Evolutionary conservation across 305 asterid genomes (phyloP).

Genomic region (Fraxinus albicans): DNA sequence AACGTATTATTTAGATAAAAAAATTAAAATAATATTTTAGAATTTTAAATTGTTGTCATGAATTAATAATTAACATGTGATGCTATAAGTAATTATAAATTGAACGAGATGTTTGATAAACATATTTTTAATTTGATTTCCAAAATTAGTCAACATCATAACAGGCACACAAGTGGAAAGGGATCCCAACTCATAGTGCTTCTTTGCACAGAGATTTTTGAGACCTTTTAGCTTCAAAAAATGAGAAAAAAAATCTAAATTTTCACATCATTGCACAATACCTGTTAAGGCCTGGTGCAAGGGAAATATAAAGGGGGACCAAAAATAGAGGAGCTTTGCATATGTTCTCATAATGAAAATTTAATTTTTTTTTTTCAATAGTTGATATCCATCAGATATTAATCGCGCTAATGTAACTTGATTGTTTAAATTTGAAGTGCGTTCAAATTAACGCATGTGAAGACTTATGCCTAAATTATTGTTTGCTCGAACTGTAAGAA

Average conservation of each 20-base stretch:
- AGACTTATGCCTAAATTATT: background rate
- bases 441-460: background rate
- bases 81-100: background rate
- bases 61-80: background rate
- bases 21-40: background rate
- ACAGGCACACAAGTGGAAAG: background rate
- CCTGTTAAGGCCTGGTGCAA: constrained; percentile 12
- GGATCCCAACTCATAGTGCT: constrained; percentile 21
- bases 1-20: background rate
- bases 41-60: background rate
- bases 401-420: constrained; percentile 10
- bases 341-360: constrained; percentile 1
- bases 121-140: background rate
- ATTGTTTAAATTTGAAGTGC: constrained; percentile 15
- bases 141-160: background rate
- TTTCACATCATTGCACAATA: constrained; percentile 14
- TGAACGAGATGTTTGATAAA: background rate
- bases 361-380: background rate
- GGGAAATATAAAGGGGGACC: background rate
- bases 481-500: background rate
- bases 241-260: background rate
- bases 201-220: background rate
- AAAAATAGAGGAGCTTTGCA: background rate
- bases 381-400: background rate
- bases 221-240: constrained; percentile 1